Base-by-base conservation (phyloP, 2,329 filamentous ascomycete species). In the Penicillium sumatraense region DNA sequence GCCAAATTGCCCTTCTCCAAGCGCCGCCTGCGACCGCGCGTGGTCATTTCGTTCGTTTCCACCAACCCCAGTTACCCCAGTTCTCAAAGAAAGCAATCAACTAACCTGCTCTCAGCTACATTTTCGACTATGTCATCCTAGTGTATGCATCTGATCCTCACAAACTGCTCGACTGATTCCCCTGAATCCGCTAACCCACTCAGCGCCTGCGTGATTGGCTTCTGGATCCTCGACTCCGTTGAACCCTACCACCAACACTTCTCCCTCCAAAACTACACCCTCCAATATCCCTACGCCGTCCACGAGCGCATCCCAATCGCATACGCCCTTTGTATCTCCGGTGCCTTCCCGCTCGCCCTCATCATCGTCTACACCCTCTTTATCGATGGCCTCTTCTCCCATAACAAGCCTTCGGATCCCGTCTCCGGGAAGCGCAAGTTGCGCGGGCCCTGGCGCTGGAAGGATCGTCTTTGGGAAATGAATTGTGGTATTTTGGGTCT, bases 401-500 rank as follows among this genome's bases (percentile, higher is more conserved):
- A 84, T 49, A 61, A 73, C 54, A 77, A 76, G 52, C 67, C 72
- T 5, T 70, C 70, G 31, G 60, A 72, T 21, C 52, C 69, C 14
- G 58, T 56, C n/a, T 68, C 68, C 9, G 70, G 73, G 47, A 72
- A 75, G 58, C 71, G 72, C 45, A 75, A 71, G 47, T 48, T 77
- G 33, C 74, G 73, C 49, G 73, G 78, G 0, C 80, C 75, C 49
- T 83, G 84, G 63, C 74, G 78, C 35, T 77, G 82, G 62, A 81
- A 81, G 63, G 81, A 85, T 60, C 75, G 83, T 18, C 65, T 86
- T n/a, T 86, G 83, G 83, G 83, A 86, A 68, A 72, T 86, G 63
- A 86, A 86, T 63, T 85, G 83, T 61, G 83, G 83, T 2, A 77
- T 85, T 10, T 66, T 86, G 23, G 83, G 83, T n/a, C 69, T 86